A percentile compares a stretch with the other conserved stretches of the same genome.
Evolutionary conservation across 441 rosid species (phyloP).

Genomic region (Brassica hybrid): DNA sequence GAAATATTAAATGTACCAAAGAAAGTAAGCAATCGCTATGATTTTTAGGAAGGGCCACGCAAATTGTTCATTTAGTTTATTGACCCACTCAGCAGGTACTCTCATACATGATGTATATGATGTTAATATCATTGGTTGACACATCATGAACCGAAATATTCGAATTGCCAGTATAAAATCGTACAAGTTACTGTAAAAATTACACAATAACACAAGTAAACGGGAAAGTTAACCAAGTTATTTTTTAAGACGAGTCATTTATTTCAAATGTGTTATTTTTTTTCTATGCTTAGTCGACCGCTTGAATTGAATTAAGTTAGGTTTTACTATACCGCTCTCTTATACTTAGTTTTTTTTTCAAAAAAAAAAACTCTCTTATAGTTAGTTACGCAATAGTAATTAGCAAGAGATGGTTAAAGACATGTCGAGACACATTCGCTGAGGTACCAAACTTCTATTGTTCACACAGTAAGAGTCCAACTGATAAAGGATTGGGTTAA

Average conservation of each 20-base stretch:
- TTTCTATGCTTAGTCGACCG: not conserved
- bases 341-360: too few relatives aligned
- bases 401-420: not conserved
- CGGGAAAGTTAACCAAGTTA: not conserved
- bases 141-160: not conserved
- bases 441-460: not conserved
- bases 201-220: not conserved
- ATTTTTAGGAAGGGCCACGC: slow-evolving; percentile 4
- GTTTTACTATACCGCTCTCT: not conserved
- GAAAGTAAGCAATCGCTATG: slow-evolving; percentile 3
- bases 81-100: slow-evolving; percentile 16
- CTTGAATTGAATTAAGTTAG: not conserved
- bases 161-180: not conserved
- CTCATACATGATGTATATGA: not conserved
- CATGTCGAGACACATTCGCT: not conserved
- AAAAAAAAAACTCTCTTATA: not conserved
- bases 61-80: slow-evolving; percentile 15
- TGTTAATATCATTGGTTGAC: not conserved
- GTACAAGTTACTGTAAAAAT: not conserved
- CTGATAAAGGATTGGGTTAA: not conserved
- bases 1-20: slow-evolving; percentile 1
- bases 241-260: not conserved
- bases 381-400: not conserved
- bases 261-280: not conserved
- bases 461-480: not conserved